Evolutionary conservation across 371 early-diverging fungal species (phyloP).

Genomic region (Saksenaea oblongispora): DNA sequence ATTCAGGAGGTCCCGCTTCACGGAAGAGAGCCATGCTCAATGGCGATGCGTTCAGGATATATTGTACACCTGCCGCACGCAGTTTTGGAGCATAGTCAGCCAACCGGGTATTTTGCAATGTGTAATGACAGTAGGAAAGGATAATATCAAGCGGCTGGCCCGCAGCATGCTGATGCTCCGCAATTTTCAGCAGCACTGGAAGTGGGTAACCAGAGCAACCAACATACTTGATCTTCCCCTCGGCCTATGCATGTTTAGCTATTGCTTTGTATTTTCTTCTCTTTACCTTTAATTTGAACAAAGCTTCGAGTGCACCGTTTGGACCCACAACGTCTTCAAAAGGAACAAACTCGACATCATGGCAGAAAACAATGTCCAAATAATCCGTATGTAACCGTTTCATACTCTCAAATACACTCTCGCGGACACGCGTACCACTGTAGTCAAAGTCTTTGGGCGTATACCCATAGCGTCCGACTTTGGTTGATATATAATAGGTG

Average conservation of each 20-base stretch:
- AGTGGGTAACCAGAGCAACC: constrained; percentile 81
- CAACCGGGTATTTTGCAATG: constrained; percentile 68
- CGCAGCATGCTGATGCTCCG: constrained; percentile 59
- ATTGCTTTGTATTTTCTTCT: neutral
- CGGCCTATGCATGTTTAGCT: constrained; percentile 21
- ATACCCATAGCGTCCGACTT: constrained; percentile 78
- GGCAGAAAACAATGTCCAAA: constrained; percentile 75
- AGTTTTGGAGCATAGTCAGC: constrained; percentile 57
- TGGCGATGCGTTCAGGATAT: constrained; percentile 75
- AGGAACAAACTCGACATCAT: constrained; percentile 84
- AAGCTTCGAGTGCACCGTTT: constrained; percentile 61
- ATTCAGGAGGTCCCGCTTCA: constrained; percentile 59
- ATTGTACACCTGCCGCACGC: constrained; percentile 61
- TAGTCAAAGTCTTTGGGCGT: constrained; percentile 69
- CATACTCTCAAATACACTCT: constrained; percentile 68
- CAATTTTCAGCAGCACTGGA: constrained; percentile 65
- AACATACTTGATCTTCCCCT: constrained; percentile 69
- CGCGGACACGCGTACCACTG: constrained; percentile 51
- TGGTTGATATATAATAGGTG: constrained; percentile 71
- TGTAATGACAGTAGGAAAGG: constrained; percentile 77
- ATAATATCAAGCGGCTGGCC: constrained; percentile 69
- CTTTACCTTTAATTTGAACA: constrained; percentile 69
- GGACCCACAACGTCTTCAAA: constrained; percentile 54
- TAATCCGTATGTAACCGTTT: constrained; percentile 66
- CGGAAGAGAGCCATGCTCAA: constrained; percentile 77